Percentiles rank a stretch among this genome's conserved stretches.
Conservation (phyloP, 495 filamentous ascomycete genomes). For the Daldinia loculata region DNA sequence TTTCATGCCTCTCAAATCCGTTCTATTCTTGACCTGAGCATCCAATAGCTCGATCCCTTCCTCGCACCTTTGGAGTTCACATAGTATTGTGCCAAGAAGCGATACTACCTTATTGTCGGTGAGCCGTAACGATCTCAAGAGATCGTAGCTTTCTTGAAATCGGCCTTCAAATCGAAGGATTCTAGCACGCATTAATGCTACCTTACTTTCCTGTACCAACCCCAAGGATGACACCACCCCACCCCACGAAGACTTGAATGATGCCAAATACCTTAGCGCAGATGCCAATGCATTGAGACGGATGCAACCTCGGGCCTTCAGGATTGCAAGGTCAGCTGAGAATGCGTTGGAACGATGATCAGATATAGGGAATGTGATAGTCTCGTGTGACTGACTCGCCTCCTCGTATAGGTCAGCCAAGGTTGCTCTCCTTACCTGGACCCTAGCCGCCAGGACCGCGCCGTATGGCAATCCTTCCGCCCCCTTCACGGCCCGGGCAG, state of each 20-base stretch:
- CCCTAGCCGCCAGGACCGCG: neutral
- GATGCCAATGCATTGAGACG: conserved; percentile 5
- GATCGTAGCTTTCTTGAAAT: conserved; percentile 8
- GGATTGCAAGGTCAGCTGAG: conserved; percentile 9
- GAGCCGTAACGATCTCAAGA: neutral
- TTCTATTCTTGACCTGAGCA: neutral
- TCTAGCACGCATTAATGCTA: conserved; percentile 9
- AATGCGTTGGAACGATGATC: conserved; percentile 17
- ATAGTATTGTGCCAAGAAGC: conserved; percentile 14
- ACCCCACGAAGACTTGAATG: conserved; percentile 1
- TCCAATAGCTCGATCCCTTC: conserved; percentile 10
- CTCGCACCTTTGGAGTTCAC: conserved; percentile 10
- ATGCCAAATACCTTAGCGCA: neutral
- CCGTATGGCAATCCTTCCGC: neutral
- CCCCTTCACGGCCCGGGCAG: neutral
- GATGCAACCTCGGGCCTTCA: conserved; percentile 10
- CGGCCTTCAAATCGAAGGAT: conserved; percentile 13
- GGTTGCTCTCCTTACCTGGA: neutral
- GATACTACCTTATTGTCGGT: neutral
- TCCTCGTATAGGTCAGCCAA: conserved; percentile 5
- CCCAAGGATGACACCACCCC: conserved; percentile 10
- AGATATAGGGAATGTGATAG: neutral
- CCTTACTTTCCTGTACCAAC: conserved; percentile 1
- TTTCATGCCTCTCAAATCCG: neutral
- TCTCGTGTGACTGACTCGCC: neutral